Conservation (phyloP, 345 rosid species). For the Brassica nigra region DNA sequence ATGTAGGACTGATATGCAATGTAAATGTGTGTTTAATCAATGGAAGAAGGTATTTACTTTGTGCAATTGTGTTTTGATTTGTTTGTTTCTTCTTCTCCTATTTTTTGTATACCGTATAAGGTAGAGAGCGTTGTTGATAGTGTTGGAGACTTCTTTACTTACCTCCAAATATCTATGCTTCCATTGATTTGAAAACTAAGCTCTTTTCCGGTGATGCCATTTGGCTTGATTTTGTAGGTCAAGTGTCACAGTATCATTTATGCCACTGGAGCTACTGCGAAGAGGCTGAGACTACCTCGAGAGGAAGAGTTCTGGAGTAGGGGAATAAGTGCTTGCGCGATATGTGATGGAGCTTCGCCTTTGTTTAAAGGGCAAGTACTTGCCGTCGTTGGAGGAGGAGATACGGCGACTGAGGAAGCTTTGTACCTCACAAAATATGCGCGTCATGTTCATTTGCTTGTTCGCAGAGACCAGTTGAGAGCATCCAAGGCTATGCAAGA, state of each 20-base stretch:
- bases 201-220: background rate
- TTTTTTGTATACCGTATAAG: background rate
- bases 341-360: slow-evolving; percentile 98
- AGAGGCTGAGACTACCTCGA: slow-evolving; percentile 74
- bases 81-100: background rate
- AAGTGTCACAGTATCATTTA: slow-evolving; percentile 77
- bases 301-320: slow-evolving; percentile 99
- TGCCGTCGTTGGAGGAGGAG: slow-evolving; percentile 98
- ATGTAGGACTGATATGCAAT: slow-evolving; percentile 2
- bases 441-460: slow-evolving; percentile 95
- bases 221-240: slow-evolving; percentile 52
- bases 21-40: background rate
- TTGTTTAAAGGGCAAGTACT: slow-evolving; percentile 93
- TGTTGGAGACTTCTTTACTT: background rate
- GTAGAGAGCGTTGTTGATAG: background rate
- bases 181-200: no score
- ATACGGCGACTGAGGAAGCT: slow-evolving; percentile 98
- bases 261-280: slow-evolving; percentile 97
- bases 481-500: slow-evolving; percentile 99
- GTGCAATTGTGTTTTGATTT: background rate
- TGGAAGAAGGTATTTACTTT: background rate
- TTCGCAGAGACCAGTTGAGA: slow-evolving; percentile 79
- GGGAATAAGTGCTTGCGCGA: slow-evolving; percentile 99
- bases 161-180: no score
- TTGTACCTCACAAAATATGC: slow-evolving; percentile 92